Evolutionary conservation across 164 flowering plant genomes (phyloP).

Genomic region (Vitis cinerea): DNA sequence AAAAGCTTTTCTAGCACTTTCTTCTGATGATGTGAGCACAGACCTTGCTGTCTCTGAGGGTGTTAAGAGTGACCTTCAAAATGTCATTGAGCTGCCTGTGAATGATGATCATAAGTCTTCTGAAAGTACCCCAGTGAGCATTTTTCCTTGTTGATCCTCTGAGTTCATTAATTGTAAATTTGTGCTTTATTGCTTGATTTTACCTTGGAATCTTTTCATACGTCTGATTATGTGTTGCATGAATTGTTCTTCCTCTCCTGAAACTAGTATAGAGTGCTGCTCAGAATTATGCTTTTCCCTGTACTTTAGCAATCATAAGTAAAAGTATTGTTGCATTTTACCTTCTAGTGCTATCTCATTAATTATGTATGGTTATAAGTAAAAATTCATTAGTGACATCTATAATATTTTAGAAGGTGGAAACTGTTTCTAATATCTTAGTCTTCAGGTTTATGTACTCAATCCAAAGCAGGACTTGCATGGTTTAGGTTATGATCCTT

Average conservation of each 20-base stretch:
- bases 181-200: background rate
- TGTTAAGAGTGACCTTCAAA: constrained; percentile 30
- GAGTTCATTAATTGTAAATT: background rate
- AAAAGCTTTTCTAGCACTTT: constrained; percentile 86
- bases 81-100: constrained; percentile 22
- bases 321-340: too few species aligned
- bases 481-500: constrained; percentile 98
- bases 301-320: too few species aligned
- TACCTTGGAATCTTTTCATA: background rate
- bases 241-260: background rate
- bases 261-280: background rate
- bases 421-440: constrained; percentile 1
- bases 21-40: constrained; percentile 43
- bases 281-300: background rate
- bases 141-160: background rate
- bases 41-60: constrained; percentile 32
- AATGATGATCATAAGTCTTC: constrained; percentile 32
- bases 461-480: constrained; percentile 88
- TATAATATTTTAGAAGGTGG: background rate
- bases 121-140: constrained; percentile 68
- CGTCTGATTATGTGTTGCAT: background rate
- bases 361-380: background rate
- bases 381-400: background rate
- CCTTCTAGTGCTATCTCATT: background rate
- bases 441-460: constrained; percentile 62